Evolutionary conservation across 306 rosid genomes (phyloP).

Genomic region (Sophora flavescens): DNA sequence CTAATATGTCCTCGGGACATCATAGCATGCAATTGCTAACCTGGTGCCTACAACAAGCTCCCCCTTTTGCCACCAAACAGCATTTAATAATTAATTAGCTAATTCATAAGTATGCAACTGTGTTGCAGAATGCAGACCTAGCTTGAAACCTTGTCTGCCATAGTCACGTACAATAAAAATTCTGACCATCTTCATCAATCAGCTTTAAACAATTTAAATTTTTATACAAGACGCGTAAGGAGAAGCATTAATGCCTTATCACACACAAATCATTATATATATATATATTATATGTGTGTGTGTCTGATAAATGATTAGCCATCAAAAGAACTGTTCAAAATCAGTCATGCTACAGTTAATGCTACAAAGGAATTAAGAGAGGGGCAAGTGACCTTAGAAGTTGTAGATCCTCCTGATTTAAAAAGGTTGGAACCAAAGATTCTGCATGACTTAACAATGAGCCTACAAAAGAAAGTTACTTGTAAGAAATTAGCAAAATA

Average conservation of each 20-base stretch:
- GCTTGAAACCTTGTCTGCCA: slow-evolving; percentile 25
- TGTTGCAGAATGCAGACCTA: background rate
- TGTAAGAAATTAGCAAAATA: slow-evolving; percentile 38
- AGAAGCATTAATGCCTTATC: slow-evolving; percentile 21
- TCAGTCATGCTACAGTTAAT: slow-evolving; percentile 4
- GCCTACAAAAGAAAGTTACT: slow-evolving; percentile 59
- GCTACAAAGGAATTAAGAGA: background rate
- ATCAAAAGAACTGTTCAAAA: background rate
- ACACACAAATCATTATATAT: slow-evolving; percentile 26
- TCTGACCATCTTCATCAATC: slow-evolving; percentile 19
- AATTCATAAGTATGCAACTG: slow-evolving; percentile 22
- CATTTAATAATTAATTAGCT: slow-evolving; percentile 10
- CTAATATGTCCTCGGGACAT: background rate
- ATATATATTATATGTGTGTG: too few species aligned
- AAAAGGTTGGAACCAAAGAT: slow-evolving; percentile 73
- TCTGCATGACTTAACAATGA: slow-evolving; percentile 81
- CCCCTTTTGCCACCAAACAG: slow-evolving; percentile 6
- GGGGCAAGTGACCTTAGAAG: slow-evolving; percentile 64
- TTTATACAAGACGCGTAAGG: slow-evolving; percentile 34
- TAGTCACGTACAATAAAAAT: background rate
- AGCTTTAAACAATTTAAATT: slow-evolving; percentile 14
- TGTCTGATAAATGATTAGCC: background rate
- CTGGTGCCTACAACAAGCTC: slow-evolving; percentile 4
- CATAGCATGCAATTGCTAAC: background rate
- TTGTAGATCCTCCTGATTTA: slow-evolving; percentile 79